Conservation (phyloP, 148 eudicot genomes). For the Camellia lanceoleosa region DNA sequence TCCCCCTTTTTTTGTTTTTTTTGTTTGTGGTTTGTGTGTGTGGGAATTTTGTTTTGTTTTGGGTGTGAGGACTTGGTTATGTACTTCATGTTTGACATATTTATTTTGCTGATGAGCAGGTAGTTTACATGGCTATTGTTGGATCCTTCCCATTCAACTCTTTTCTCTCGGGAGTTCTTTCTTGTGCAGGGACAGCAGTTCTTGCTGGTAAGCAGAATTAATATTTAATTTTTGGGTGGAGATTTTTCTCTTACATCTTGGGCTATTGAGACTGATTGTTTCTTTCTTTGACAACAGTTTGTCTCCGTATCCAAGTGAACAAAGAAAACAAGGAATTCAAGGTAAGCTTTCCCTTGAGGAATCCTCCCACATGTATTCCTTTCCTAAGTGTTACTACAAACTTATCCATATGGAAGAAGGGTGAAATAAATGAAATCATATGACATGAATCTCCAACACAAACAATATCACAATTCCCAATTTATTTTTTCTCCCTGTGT, state of each 20-base stretch:
- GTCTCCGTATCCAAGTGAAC: conserved; percentile 97
- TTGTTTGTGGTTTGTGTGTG: not conserved
- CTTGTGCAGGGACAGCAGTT: conserved; percentile 95
- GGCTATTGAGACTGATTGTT: conserved; percentile 6
- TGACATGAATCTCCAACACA: not conserved
- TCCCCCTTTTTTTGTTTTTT: not conserved
- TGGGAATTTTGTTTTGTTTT: not conserved
- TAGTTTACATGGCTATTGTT: conserved; percentile 83
- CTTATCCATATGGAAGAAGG: not conserved
- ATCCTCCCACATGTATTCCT: not conserved
- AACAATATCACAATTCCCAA: not conserved
- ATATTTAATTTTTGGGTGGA: conserved; percentile 3
- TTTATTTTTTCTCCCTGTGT: not conserved
- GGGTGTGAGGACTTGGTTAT: not conserved
- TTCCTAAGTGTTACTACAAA: not conserved
- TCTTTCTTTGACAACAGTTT: conserved; percentile 42
- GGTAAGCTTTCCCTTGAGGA: conserved; percentile 41
- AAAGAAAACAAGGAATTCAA: conserved; percentile 98
- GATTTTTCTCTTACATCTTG: not conserved
- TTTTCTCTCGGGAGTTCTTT: conserved; percentile 91
- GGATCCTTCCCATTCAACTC: conserved; percentile 99
- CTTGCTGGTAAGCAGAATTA: conserved; percentile 72
- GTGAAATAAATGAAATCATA: not conserved
- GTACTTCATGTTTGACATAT: conserved; percentile 1
- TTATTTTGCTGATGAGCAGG: conserved; percentile 44